These are phyloP conservation scores for Aspergillus saccharolyticus DNA, from an alignment of 495 filamentous ascomycete genomes.

Conservation along the genomic window DNA sequence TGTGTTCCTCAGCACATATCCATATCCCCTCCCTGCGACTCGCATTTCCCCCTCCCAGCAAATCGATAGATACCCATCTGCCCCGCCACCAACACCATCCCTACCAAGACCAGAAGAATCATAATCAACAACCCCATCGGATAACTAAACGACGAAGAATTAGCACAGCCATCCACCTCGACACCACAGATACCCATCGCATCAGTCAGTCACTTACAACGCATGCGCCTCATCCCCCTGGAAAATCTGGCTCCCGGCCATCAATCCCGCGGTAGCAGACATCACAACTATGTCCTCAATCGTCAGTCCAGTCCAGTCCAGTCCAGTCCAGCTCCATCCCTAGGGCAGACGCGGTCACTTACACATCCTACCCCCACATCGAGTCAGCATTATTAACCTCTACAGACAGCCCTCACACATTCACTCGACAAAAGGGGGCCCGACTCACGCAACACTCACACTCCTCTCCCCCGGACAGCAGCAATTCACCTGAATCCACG, in stretches of 20 bases:
- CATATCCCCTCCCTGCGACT: background rate
- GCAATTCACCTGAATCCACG: slow-evolving; percentile 33
- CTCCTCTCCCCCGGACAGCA: slow-evolving; percentile 23
- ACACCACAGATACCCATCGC: too few relatives aligned
- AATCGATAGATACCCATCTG: background rate
- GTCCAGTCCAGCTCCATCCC: background rate
- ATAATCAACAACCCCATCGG: slow-evolving; percentile 22
- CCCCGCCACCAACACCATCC: slow-evolving; percentile 10
- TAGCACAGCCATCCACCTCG: background rate
- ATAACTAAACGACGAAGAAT: slow-evolving; percentile 8
- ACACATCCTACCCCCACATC: slow-evolving; percentile 23
- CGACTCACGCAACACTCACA: slow-evolving; percentile 28
- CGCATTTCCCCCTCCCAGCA: background rate
- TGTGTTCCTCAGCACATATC: too few relatives aligned
- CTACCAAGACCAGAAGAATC: slow-evolving; percentile 18
- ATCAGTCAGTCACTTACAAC: background rate
- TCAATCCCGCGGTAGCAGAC: slow-evolving; percentile 25
- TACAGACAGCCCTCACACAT: too few relatives aligned
- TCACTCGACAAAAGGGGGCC: background rate
- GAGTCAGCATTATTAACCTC: background rate
- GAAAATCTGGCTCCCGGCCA: slow-evolving; percentile 32
- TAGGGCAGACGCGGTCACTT: slow-evolving; percentile 1
- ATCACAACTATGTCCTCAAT: slow-evolving; percentile 21
- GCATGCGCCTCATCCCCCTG: slow-evolving; percentile 16
- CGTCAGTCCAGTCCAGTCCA: too few relatives aligned